Base-by-base conservation (phyloP, 345 rosid species). In the Eucalyptus coolabah region DNA sequence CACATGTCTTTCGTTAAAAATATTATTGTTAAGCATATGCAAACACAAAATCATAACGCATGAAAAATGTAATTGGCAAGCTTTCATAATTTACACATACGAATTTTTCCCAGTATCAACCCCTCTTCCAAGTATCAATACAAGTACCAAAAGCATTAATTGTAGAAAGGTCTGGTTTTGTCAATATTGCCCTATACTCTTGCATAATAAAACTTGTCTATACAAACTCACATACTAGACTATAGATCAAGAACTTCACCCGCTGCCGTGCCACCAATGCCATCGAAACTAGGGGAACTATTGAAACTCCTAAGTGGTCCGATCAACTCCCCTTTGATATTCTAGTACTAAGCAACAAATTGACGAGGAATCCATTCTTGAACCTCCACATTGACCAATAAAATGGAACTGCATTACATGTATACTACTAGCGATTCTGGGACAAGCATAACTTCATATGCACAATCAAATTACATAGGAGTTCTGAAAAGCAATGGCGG, bases 201-300 rank as follows among this genome's bases (percentile, higher is more conserved):
- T 56, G 30, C 63, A 56, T 24, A 0, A 23, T 28, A 65, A 65
- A n/a, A n/a, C 21, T 65, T n/a, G 3, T 21, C 77, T 65, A 30
- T n/a, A 65, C 21, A 65, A 15, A 65, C 6, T n/a, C 37, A n/a
- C 37, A n/a, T n/a, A 65, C 17, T 28, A 60, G 34, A 28, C 69
- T 60, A 60, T 30, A 13, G 69, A 60, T 60, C 34, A 60, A 28
- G 32, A 30, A 60, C 69, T 60, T 60, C 69, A 60, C 34, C 1
- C 4, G 8, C 28, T 30, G 32, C 15, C 4, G 0, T 28, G 9
- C 69, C 69, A 60, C 12, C 34, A 60, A 0, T 28, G 32, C 4
- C 17, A 1, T 60, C 0, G 0, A 60, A 12, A 60, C 17, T 1
- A 60, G 8, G 15, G 17, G 69, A 30, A 28, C 69, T 2, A 60